These are phyloP conservation scores for Periconia sp. DNA, from an alignment of 2,329 filamentous ascomycete genomes.

Conservation along the genomic window DNA sequence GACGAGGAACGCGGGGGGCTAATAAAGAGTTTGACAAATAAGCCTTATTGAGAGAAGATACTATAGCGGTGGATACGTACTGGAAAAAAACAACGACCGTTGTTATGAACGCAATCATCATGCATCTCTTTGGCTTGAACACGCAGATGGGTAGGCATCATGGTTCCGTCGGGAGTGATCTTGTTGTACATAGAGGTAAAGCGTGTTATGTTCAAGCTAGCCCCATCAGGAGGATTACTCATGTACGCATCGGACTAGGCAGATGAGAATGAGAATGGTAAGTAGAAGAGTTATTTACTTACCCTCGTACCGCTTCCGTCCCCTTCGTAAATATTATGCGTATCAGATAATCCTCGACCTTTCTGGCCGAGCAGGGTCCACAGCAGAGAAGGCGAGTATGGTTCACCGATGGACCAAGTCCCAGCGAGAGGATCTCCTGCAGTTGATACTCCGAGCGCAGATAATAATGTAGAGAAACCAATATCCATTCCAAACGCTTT, in stretches of 20 bases:
- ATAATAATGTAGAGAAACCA: not conserved
- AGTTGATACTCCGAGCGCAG: not conserved
- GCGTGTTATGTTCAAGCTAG: not conserved
- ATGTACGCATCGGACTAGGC: slow-evolving; percentile 3
- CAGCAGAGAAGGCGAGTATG: not conserved
- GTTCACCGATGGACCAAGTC: slow-evolving; percentile 1
- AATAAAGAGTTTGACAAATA: not conserved
- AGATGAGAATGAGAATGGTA: not conserved
- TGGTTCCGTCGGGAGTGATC: not conserved
- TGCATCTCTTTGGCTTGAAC: slow-evolving; percentile 1
- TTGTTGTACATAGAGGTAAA: not conserved
- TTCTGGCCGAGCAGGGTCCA: not conserved
- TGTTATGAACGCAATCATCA: not conserved
- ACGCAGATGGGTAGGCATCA: not conserved
- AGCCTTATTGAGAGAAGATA: not conserved
- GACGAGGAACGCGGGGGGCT: slow-evolving; percentile 2
- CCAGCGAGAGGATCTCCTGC: not conserved
- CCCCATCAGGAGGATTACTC: not conserved
- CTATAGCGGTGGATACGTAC: not conserved
- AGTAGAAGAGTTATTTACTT: not conserved
- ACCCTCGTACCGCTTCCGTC: slow-evolving; percentile 4
- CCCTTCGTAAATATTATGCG: slow-evolving; percentile 3
- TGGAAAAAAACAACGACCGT: slow-evolving; percentile 1
- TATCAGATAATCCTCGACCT: not conserved
- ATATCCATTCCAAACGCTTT: not conserved